phyloP scores from a whole-genome alignment of 2,329 filamentous ascomycete genomes.

The Colletotrichum truncatum region DNA sequence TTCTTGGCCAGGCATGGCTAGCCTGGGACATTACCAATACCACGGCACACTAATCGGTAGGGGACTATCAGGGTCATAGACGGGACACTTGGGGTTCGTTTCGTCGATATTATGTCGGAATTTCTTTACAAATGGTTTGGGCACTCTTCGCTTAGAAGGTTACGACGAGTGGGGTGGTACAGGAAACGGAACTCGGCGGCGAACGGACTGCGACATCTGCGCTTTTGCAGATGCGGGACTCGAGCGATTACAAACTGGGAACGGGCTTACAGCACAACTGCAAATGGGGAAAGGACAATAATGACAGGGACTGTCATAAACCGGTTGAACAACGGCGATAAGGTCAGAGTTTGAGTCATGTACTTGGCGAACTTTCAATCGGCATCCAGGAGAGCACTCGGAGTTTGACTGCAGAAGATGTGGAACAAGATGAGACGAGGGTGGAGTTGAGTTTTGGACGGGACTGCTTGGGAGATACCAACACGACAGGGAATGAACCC shows the following conservation, averaged over 20 bases:
- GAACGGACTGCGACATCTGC: not conserved
- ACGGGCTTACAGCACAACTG: not conserved
- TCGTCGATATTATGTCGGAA: not conserved
- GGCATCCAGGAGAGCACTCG: not conserved
- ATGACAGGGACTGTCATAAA: not conserved
- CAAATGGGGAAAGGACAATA: not conserved
- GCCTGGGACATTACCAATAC: not conserved
- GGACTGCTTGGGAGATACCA: slow-evolving; percentile 20
- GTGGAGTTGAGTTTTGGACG: slow-evolving; percentile 9
- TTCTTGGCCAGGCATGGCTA: not conserved
- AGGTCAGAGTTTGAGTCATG: not conserved
- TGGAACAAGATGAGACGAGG: not conserved
- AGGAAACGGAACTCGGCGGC: not conserved
- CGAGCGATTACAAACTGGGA: not conserved
- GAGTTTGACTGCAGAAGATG: not conserved
- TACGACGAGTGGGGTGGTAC: slow-evolving; percentile 7
- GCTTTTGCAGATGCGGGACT: not conserved
- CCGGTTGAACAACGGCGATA: not conserved
- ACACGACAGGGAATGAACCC: not conserved
- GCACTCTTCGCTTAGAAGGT: not conserved
- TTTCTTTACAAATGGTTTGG: not conserved
- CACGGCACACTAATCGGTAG: slow-evolving; percentile 15
- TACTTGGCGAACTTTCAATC: not conserved
- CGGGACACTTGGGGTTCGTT: not conserved
- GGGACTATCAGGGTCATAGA: slow-evolving; percentile 8